Evolutionary conservation across 1,139 yeast genomes (phyloP).

Genomic region (Tardiomyces depauwii): DNA sequence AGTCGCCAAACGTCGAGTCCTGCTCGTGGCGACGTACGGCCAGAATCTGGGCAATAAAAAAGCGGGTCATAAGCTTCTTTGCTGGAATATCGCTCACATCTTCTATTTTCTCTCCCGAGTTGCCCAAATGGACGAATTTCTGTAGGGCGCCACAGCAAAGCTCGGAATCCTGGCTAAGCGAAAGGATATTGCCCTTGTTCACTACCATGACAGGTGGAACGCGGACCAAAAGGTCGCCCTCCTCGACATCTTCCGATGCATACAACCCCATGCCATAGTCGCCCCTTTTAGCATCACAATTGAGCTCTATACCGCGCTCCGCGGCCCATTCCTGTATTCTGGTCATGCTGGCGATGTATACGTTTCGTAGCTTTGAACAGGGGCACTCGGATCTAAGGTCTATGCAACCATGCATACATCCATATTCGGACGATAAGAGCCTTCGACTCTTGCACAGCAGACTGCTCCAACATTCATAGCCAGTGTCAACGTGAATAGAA

Average conservation of each 20-base stretch:
- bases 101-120: constrained; percentile 1
- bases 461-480: no score
- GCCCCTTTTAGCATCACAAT: constrained; percentile 1
- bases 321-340: constrained; percentile 3
- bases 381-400: no score
- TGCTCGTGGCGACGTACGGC: constrained; percentile 2
- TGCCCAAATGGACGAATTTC: constrained; percentile 2
- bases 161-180: background rate
- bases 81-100: constrained; percentile 1
- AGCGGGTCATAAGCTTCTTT: constrained; percentile 5
- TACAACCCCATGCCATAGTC: constrained; percentile 5
- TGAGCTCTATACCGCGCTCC: constrained; percentile 1
- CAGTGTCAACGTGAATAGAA: no score
- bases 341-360: background rate
- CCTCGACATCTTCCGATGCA: constrained; percentile 1
- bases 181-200: constrained; percentile 1
- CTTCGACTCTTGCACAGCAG: no score
- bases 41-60: constrained; percentile 5
- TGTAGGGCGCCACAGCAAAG: constrained; percentile 1
- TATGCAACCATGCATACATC: no score
- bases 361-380: no score
- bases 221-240: constrained; percentile 2
- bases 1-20: background rate
- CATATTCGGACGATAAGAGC: no score
- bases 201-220: constrained; percentile 5